Evolutionary conservation across 1,139 yeast genomes (phyloP).

Genomic region (Kodamaea derodonti): DNA sequence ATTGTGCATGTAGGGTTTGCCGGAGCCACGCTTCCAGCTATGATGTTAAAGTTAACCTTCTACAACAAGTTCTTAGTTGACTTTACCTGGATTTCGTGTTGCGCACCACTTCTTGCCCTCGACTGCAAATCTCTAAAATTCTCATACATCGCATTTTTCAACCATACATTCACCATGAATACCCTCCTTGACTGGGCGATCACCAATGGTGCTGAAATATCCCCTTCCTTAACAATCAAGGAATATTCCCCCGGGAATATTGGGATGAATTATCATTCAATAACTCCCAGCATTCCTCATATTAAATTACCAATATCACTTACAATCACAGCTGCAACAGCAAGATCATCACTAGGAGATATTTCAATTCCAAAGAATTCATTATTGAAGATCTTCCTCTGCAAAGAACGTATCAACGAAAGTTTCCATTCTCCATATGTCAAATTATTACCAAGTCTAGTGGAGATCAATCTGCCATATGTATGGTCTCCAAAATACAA

Average conservation of each 20-base stretch:
- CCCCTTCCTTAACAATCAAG: conserved; percentile 20
- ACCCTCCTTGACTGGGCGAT: conserved; percentile 42
- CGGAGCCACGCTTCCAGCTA: no score
- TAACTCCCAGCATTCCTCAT: conserved; percentile 13
- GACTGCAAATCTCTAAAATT: no score
- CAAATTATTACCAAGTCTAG: conserved; percentile 51
- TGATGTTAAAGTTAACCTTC: no score
- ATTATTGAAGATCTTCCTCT: conserved; percentile 45
- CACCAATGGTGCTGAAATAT: conserved; percentile 43
- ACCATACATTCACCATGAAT: neutral
- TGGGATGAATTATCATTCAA: conserved; percentile 28
- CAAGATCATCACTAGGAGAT: conserved; percentile 35
- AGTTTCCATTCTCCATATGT: conserved; percentile 47
- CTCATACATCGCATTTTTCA: no score
- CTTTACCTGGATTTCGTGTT: no score
- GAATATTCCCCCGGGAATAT: conserved; percentile 27
- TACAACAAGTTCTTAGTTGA: no score
- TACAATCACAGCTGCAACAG: conserved; percentile 40
- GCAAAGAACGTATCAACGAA: conserved; percentile 26
- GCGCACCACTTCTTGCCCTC: no score
- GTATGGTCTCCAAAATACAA: conserved; percentile 57
- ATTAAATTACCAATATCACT: conserved; percentile 36
- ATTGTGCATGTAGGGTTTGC: no score
- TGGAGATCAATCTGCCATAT: conserved; percentile 53
- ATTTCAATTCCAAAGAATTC: conserved; percentile 24